Conservation (phyloP, 2,329 filamentous ascomycete species). For the Lojkania enalia region DNA sequence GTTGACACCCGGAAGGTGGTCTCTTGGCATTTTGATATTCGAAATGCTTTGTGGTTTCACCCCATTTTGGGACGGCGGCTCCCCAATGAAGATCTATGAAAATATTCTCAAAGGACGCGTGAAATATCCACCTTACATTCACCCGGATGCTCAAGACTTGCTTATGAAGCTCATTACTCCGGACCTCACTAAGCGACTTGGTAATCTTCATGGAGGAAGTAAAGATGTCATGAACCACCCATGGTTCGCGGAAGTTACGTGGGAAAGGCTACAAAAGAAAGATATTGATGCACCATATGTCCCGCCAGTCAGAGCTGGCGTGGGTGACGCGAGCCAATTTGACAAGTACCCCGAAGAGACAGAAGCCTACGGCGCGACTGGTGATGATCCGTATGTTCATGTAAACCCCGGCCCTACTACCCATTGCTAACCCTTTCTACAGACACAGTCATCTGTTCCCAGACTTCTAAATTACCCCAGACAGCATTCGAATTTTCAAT, state of each 20-base stretch:
- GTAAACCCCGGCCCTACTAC: no score
- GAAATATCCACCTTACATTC: conserved; percentile 95
- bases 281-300: conserved; percentile 99
- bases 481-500: no score
- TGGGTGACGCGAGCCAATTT: conserved; percentile 95
- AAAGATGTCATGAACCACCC: conserved; percentile 92
- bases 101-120: conserved; percentile 95
- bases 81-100: conserved; percentile 99
- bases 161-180: conserved; percentile 91
- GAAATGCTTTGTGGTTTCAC: conserved; percentile 99
- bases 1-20: conserved; percentile 72
- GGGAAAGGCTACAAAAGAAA: conserved; percentile 91
- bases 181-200: conserved; percentile 91
- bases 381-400: conserved; percentile 83
- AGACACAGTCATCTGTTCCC: conserved; percentile 41
- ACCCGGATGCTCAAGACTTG: conserved; percentile 90
- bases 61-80: conserved; percentile 97
- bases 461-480: conserved; percentile 35
- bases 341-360: conserved; percentile 98
- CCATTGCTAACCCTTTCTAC: neutral
- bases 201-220: conserved; percentile 88
- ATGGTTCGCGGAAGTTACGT: conserved; percentile 98
- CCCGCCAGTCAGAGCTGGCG: conserved; percentile 89
- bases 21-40: conserved; percentile 95
- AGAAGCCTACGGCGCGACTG: conserved; percentile 80